These are phyloP conservation scores for Spongispora temasekensis DNA, from an alignment of 1,284 basidiomycete species.

Conservation along the genomic window DNA sequence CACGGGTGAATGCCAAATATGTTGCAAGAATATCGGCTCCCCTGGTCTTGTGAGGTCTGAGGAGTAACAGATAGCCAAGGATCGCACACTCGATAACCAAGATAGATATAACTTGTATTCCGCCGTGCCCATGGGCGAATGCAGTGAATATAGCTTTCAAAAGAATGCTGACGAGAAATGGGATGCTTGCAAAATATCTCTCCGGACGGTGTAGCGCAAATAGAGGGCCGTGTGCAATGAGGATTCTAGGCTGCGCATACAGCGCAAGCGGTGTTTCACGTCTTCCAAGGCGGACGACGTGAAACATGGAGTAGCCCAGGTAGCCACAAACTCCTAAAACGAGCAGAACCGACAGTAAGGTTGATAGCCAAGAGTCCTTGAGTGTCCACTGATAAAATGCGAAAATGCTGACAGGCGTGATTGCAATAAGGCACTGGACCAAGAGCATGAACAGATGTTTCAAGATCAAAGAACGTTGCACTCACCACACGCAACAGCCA, in stretches of 20 bases:
- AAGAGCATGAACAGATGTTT: slow-evolving; percentile 6
- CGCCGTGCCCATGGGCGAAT: slow-evolving; percentile 64
- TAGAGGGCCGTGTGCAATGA: slow-evolving; percentile 48
- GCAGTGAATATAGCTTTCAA: slow-evolving; percentile 74
- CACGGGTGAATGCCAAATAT: slow-evolving; percentile 62
- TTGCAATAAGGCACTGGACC: slow-evolving; percentile 58
- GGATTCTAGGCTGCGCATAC: slow-evolving; percentile 38
- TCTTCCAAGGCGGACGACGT: slow-evolving; percentile 46
- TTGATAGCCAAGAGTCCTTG: slow-evolving; percentile 80
- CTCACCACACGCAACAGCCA: slow-evolving; percentile 64
- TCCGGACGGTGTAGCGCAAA: slow-evolving; percentile 56
- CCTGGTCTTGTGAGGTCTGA: slow-evolving; percentile 58
- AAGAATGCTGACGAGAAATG: slow-evolving; percentile 56
- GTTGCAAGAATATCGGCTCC: slow-evolving; percentile 63
- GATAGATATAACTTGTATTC: slow-evolving; percentile 72
- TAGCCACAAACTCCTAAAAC: slow-evolving; percentile 56
- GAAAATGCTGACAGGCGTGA: slow-evolving; percentile 75
- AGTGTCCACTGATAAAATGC: slow-evolving; percentile 89
- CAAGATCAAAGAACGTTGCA: slow-evolving; percentile 8
- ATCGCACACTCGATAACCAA: slow-evolving; percentile 68
- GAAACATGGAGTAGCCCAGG: slow-evolving; percentile 47
- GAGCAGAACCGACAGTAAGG: slow-evolving; percentile 65
- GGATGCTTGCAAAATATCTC: slow-evolving; percentile 60
- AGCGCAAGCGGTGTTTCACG: slow-evolving; percentile 40
- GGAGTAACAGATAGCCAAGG: slow-evolving; percentile 53